Evolutionary conservation across 2,329 filamentous ascomycete species (phyloP).

Genomic region (Polychaeton citri): DNA sequence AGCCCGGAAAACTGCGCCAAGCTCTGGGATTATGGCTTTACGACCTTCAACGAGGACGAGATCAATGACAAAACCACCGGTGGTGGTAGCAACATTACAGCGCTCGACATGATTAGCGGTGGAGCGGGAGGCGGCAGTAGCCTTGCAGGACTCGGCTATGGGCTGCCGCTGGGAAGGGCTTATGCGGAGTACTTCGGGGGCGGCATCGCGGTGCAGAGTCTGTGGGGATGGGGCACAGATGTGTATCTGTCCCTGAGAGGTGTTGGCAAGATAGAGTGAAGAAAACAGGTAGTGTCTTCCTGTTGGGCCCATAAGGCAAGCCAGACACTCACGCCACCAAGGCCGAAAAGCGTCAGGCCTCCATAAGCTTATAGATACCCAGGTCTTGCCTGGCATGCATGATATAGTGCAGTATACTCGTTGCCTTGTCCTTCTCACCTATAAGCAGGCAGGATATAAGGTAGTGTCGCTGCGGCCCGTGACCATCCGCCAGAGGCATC

Average conservation of each 20-base stretch:
- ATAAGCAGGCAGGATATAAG: too few species aligned
- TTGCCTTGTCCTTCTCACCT: too few species aligned
- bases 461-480: too few species aligned
- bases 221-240: constrained; percentile 82
- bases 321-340: too few species aligned
- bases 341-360: too few species aligned
- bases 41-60: constrained; percentile 68
- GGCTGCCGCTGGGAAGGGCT: constrained; percentile 74
- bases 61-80: constrained; percentile 35
- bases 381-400: too few species aligned
- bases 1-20: constrained; percentile 67
- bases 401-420: too few species aligned
- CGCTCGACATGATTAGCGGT: constrained; percentile 61
- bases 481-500: too few species aligned
- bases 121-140: constrained; percentile 61
- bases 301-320: too few species aligned
- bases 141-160: constrained; percentile 83
- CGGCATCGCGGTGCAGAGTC: constrained; percentile 84
- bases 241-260: constrained; percentile 51
- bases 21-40: constrained; percentile 97
- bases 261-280: constrained; percentile 35
- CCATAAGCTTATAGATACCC: too few species aligned
- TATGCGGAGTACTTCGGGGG: constrained; percentile 98
- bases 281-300: too few species aligned
- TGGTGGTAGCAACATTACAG: constrained; percentile 43